phyloP scores from a whole-genome alignment of 2,329 filamentous ascomycete species.

The Penicillium sp. region DNA sequence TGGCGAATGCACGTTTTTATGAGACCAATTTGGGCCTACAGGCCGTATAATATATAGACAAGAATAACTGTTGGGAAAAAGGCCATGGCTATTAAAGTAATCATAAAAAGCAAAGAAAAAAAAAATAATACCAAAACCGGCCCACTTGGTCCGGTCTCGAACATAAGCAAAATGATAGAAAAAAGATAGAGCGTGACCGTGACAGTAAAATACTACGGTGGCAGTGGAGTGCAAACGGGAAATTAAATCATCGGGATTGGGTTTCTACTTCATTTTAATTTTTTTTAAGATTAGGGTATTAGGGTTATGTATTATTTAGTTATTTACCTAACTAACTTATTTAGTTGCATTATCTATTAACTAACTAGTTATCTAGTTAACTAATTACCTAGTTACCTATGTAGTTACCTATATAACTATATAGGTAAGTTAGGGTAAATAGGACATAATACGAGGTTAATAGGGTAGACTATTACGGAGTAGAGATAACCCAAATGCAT shows the following conservation, averaged over 20 bases:
- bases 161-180: constrained; percentile 4
- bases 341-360: too few species aligned
- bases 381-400: too few species aligned
- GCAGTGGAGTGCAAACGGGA: constrained; percentile 2
- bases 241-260: neutral
- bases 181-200: constrained; percentile 5
- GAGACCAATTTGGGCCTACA: neutral
- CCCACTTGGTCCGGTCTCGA: constrained; percentile 19
- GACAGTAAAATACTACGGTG: constrained; percentile 10
- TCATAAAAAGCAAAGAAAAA: constrained; percentile 8
- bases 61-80: neutral
- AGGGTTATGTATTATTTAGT: too few species aligned
- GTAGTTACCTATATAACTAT: too few species aligned
- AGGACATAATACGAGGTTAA: too few species aligned
- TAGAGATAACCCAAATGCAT: too few species aligned
- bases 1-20: neutral
- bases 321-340: too few species aligned
- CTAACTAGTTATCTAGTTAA: too few species aligned
- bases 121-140: constrained; percentile 8
- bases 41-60: neutral
- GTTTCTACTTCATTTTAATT: neutral
- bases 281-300: neutral
- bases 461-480: too few species aligned
- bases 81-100: constrained; percentile 1
- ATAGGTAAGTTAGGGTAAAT: too few species aligned